A percentile compares a stretch with the other conserved stretches of the same genome.
phyloP scores from a whole-genome alignment of 2,329 filamentous ascomycete genomes.

The Pezicula rhizophila region DNA sequence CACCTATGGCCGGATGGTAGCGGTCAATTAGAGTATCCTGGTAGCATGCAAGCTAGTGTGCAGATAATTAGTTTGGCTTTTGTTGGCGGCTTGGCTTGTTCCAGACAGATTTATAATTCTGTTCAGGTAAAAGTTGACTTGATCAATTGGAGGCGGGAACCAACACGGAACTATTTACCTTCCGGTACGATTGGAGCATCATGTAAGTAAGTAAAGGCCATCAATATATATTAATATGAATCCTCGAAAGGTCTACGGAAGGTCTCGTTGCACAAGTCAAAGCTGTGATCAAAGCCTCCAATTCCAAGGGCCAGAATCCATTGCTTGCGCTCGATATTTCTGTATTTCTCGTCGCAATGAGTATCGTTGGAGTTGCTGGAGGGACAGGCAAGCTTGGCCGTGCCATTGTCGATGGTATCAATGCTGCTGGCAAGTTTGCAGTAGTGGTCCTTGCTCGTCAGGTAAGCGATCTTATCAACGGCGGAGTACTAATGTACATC shows the following conservation, averaged over 20 bases:
- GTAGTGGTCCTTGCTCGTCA: conserved; percentile 36
- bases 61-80: no score
- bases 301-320: background rate
- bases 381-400: conserved; percentile 40
- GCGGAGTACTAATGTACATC: background rate
- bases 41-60: no score
- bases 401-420: conserved; percentile 38
- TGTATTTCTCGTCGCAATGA: background rate
- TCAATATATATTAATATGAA: background rate
- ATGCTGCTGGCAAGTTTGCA: conserved; percentile 28
- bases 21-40: no score
- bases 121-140: no score
- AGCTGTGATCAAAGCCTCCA: background rate
- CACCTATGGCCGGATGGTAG: no score
- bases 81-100: no score
- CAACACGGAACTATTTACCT: background rate
- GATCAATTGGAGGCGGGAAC: no score
- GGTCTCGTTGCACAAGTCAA: background rate
- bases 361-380: conserved; percentile 36
- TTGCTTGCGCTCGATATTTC: background rate
- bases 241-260: background rate
- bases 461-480: conserved; percentile 17
- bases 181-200: background rate
- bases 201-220: background rate
- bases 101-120: no score